Evolutionary conservation across 2,329 filamentous ascomycete species (phyloP), one percentile per base, ranked within the genome.

Genomic region (Fusarium albidum): DNA sequence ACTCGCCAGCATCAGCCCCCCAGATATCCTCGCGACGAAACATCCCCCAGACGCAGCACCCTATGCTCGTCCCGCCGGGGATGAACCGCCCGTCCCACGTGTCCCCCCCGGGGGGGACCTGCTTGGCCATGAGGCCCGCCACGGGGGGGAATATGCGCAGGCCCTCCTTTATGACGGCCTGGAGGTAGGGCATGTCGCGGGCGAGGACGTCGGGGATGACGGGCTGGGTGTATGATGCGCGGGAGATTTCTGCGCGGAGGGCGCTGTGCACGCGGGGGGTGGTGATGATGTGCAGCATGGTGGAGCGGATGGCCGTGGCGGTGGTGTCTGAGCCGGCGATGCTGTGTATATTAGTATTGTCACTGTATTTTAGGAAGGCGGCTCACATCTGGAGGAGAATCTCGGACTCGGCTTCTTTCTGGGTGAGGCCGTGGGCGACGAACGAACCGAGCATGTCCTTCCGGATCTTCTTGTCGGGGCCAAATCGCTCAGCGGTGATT

Each of bases 321-420:
- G 82, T 83, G 4, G 82, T 85, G 54, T 86, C 83, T 1, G 81
- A 82, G 5, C 83, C 84, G 5, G 82, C 83, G 6, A 83, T 72
- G 33, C 76, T 76, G 38, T 44, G n/a, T 37, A 4, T 1, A n/a
- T 56, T 29, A 51, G 42, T 3, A 0, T 3, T 6, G 13, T 2
- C 9, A 11, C 6, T 7, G n/a, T n/a, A n/a, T n/a, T n/a, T n/a
- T n/a, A n/a, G 17, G 13, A 1, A 6, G 8, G 6, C 13, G 10
- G 52, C 55, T 57, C 37, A 64, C 58, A 66, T 66, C 3, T 67
- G 63, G 0, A 67, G 46, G 2, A 67, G 3, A 9, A 69, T 65
- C 34, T 73, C 69, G 0, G 67, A 67, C 18, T 66, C 63, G 9
- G 66, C 43, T 27, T 72, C 68, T 0, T 63, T 61, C 2, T 65